These are phyloP conservation scores for Bolboschoenus planiculmis DNA, from an alignment of 176 grass and related monocot genomes.

Conservation along the genomic window DNA sequence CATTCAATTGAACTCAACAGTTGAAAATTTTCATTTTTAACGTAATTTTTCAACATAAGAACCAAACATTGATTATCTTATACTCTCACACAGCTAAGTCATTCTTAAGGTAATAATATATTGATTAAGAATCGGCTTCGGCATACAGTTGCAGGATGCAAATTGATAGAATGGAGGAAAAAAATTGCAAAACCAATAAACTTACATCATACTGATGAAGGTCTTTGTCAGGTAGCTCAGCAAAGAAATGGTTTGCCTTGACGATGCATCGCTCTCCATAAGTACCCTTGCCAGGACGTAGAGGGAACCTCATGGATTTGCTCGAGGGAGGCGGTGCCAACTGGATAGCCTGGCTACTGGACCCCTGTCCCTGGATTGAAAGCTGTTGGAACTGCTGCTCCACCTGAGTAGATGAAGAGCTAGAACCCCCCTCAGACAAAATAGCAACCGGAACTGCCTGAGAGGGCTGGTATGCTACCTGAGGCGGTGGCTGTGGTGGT, in stretches of 20 bases:
- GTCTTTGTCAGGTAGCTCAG: conserved; percentile 85
- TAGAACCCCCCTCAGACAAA: conserved; percentile 7
- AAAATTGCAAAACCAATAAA: neutral
- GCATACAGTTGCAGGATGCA: neutral
- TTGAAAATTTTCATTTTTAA: no score
- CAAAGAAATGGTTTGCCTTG: conserved; percentile 96
- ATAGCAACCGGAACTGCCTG: conserved; percentile 31
- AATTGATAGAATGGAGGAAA: neutral
- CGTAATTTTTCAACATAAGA: neutral
- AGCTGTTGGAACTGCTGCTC: conserved; percentile 74
- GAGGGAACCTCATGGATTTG: conserved; percentile 73
- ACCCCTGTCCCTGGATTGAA: conserved; percentile 34
- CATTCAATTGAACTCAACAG: neutral
- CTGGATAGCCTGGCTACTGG: conserved; percentile 42
- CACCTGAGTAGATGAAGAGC: conserved; percentile 39
- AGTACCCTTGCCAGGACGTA: conserved; percentile 82
- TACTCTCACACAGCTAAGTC: neutral
- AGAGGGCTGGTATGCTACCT: conserved; percentile 56
- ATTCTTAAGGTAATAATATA: neutral
- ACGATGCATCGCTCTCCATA: conserved; percentile 74
- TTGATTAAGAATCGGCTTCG: neutral
- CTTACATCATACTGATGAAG: conserved; percentile 94
- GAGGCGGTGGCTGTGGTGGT: conserved; percentile 43
- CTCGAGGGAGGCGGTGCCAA: conserved; percentile 52
- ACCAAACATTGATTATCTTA: neutral